Base-by-base conservation (phyloP, 345 rosid genomes). In the Hirschfeldia incana region DNA sequence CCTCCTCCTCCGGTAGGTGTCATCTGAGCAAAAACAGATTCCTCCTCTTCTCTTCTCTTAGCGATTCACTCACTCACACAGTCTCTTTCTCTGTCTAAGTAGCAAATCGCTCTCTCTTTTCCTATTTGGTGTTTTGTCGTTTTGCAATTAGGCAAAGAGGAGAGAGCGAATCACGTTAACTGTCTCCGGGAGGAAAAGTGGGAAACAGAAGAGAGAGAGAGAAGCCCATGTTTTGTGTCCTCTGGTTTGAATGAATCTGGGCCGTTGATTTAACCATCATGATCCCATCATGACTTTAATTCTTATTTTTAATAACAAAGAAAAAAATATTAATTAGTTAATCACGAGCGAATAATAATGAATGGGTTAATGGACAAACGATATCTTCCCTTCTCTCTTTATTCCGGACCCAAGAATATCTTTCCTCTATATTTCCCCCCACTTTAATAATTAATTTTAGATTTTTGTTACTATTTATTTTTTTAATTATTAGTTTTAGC, bases 141-240 rank as follows among this genome's bases (percentile, higher is more conserved):
- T 9, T 66, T 32, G 73, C 30, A 44, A 49, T 81, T 76, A 72
- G 79, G 81, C 6, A 72, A 81, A 72, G 84, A 13, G 69, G 32
- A 74, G 59, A 74, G 76, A 74, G 82, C 15, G 83, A 80, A 76
- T 80, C 83, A 71, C 69, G 83, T 76, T 80, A 80, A 80, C 83
- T 80, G 83, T 80, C 80, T 80, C 76, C 76, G 80, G 80, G 77
- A 80, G 80, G 80, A 71, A 76, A 80, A 75, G 80, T 75, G 83
- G 64, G 81, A 74, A 21, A 21, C 21, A 21, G 21, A 21, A 21
- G 46, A 68, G 60, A 61, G 82, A 58, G 81, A 67, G 42, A 37
- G 61, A 37, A 10, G 8, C 65, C 12, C 11, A 58, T 58, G 77
- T 73, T 73, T 74, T 80, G 69, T 75, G 83, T 70, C 39, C 77